phyloP scores from a whole-genome alignment of 805 yeast genomes.

The Nakazawaea wickerhamii region DNA sequence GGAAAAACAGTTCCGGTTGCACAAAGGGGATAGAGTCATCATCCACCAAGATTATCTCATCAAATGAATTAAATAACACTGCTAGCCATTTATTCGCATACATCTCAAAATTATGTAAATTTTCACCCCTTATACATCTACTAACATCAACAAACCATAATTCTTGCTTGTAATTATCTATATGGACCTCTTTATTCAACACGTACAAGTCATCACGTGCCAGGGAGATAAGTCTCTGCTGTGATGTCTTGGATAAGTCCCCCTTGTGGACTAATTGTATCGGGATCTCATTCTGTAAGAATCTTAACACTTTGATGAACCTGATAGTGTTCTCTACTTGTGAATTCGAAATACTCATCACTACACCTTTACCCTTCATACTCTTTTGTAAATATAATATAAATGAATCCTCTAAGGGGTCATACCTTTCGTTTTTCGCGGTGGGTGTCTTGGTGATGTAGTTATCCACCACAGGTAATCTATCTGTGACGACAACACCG shows the following conservation, averaged over 20 bases:
- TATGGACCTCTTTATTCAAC: conserved; percentile 11
- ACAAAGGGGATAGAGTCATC: conserved; percentile 38
- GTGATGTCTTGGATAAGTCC: conserved; percentile 30
- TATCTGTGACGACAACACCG: conserved; percentile 4
- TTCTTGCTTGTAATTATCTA: conserved; percentile 24
- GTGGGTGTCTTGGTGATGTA: not conserved
- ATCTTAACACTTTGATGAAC: conserved; percentile 42
- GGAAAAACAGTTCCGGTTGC: conserved; percentile 28
- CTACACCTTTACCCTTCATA: conserved; percentile 47
- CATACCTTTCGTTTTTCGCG: not conserved
- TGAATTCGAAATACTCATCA: conserved; percentile 42
- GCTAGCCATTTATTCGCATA: conserved; percentile 48
- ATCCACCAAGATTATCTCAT: conserved; percentile 48
- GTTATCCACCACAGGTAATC: conserved; percentile 1
- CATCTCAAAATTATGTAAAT: conserved; percentile 19
- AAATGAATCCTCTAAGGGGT: conserved; percentile 18
- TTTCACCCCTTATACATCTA: conserved; percentile 20
- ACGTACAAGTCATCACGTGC: conserved; percentile 28
- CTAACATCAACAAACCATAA: conserved; percentile 29
- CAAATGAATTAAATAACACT: conserved; percentile 50
- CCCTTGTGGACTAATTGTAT: conserved; percentile 41
- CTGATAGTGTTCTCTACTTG: conserved; percentile 42
- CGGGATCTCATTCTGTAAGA: conserved; percentile 45
- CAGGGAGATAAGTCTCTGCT: conserved; percentile 27
- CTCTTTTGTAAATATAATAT: conserved; percentile 24